Evolutionary conservation across 352 stramenopile genomes (phyloP).

Genomic region (Pythium phragmiticola): DNA sequence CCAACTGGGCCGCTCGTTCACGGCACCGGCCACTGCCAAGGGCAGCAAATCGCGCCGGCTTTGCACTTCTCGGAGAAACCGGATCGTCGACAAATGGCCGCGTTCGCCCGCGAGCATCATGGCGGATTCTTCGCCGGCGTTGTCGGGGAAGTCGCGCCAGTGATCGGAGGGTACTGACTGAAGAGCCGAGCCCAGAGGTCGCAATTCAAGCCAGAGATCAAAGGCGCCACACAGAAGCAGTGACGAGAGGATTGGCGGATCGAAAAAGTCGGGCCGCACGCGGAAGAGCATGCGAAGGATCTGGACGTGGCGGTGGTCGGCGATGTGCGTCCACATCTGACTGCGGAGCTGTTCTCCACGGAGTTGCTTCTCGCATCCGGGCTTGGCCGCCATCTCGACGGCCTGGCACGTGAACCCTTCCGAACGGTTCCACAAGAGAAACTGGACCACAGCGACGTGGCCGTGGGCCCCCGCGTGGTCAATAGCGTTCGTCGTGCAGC

Average conservation of each 20-base stretch:
- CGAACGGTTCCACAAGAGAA: background rate
- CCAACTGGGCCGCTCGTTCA: background rate
- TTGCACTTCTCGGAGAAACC: constrained; percentile 5
- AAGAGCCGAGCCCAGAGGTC: background rate
- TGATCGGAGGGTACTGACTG: background rate
- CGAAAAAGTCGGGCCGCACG: constrained; percentile 3
- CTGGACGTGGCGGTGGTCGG: constrained; percentile 9
- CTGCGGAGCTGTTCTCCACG: background rate
- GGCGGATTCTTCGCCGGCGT: background rate
- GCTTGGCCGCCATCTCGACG: constrained; percentile 3
- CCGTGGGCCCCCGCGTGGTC: constrained; percentile 8
- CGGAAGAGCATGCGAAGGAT: constrained; percentile 4
- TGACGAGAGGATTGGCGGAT: background rate
- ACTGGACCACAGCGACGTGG: constrained; percentile 21
- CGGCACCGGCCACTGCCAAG: background rate
- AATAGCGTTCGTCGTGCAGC: constrained; percentile 25
- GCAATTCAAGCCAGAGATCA: constrained; percentile 11
- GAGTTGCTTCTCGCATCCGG: background rate
- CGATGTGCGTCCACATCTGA: background rate
- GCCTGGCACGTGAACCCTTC: constrained; percentile 6
- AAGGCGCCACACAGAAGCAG: constrained; percentile 8
- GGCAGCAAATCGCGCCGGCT: background rate
- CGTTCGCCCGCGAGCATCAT: constrained; percentile 8
- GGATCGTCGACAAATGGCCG: constrained; percentile 6
- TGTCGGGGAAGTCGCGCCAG: background rate